Conservation (phyloP, 78 protist genomes). For the Protostelium mycophagum region DNA sequence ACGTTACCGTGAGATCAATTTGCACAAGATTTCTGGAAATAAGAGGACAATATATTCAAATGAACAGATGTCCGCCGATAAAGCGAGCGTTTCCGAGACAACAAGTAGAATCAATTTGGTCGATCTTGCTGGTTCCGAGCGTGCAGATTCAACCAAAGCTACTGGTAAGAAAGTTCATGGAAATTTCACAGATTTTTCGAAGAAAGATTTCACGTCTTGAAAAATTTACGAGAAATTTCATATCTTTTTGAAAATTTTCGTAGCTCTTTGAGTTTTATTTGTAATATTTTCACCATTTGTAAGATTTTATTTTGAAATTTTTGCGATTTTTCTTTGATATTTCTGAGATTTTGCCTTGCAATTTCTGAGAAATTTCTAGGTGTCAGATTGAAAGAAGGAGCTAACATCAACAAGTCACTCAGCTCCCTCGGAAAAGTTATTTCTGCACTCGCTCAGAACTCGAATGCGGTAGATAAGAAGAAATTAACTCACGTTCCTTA, state of each 20-base stretch:
- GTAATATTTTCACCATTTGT: too few species aligned
- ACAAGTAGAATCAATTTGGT: constrained; percentile 52
- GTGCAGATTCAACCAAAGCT: constrained; percentile 71
- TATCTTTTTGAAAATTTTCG: too few species aligned
- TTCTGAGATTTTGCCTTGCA: too few species aligned
- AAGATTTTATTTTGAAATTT: too few species aligned
- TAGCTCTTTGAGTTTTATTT: too few species aligned
- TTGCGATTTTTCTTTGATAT: too few species aligned
- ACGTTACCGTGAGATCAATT: too few species aligned
- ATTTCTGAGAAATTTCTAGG: too few species aligned
- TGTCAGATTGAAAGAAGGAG: constrained; percentile 70
- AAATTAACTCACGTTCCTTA: constrained; percentile 82
- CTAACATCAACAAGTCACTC: constrained; percentile 75
- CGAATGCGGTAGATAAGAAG: constrained; percentile 18
- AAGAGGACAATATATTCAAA: neutral
- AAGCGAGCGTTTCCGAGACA: constrained; percentile 34
- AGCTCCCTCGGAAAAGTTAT: constrained; percentile 82
- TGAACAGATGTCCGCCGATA: constrained; percentile 15
- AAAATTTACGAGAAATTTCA: too few species aligned
- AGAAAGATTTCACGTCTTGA: too few species aligned
- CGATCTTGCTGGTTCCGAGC: constrained; percentile 85
- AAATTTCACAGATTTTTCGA: too few species aligned
- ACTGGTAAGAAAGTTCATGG: too few species aligned
- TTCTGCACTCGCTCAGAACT: constrained; percentile 74
- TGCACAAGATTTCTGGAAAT: neutral